These are phyloP conservation scores for Pichia sp. DNA, from an alignment of 1,139 yeast genomes.

Conservation along the genomic window DNA sequence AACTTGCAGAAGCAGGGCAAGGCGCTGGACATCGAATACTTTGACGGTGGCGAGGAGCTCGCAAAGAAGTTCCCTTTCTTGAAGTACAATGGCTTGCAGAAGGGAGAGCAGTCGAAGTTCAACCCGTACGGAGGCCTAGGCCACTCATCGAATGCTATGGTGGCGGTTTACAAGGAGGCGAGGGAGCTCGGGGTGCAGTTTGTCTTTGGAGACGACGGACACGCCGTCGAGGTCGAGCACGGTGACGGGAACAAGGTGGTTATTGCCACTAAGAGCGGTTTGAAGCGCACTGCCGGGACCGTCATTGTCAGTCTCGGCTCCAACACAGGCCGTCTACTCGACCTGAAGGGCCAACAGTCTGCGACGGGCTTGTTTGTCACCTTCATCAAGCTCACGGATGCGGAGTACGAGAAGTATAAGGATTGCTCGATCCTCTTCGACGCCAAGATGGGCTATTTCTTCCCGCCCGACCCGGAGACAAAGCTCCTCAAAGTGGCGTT, in stretches of 20 bases:
- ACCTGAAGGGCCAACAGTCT: conserved; percentile 33
- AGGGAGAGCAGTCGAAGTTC: conserved; percentile 26
- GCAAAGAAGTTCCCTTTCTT: conserved; percentile 31
- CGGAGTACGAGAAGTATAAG: conserved; percentile 30
- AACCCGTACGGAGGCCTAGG: conserved; percentile 36
- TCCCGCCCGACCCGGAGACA: conserved; percentile 42
- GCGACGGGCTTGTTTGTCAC: conserved; percentile 40
- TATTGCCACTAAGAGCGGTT: conserved; percentile 28
- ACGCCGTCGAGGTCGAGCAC: conserved; percentile 16
- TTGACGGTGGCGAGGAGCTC: conserved; percentile 31
- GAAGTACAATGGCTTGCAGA: conserved; percentile 26
- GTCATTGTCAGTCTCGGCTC: conserved; percentile 36
- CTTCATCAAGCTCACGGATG: conserved; percentile 32
- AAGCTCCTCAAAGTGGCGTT: conserved; percentile 38
- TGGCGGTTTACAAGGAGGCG: conserved; percentile 28
- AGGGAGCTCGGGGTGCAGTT: conserved; percentile 33
- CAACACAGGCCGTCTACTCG: conserved; percentile 31
- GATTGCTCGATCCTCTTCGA: conserved; percentile 37
- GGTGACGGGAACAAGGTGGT: conserved; percentile 18
- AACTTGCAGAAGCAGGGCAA: conserved; percentile 34
- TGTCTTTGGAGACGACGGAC: conserved; percentile 32
- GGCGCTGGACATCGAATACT: conserved; percentile 30
- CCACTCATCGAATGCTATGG: conserved; percentile 33
- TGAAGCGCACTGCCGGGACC: conserved; percentile 30
- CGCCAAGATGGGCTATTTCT: conserved; percentile 46